Base-by-base conservation (phyloP, 768 basidiomycete species). In the Lyophyllum atratum region DNA sequence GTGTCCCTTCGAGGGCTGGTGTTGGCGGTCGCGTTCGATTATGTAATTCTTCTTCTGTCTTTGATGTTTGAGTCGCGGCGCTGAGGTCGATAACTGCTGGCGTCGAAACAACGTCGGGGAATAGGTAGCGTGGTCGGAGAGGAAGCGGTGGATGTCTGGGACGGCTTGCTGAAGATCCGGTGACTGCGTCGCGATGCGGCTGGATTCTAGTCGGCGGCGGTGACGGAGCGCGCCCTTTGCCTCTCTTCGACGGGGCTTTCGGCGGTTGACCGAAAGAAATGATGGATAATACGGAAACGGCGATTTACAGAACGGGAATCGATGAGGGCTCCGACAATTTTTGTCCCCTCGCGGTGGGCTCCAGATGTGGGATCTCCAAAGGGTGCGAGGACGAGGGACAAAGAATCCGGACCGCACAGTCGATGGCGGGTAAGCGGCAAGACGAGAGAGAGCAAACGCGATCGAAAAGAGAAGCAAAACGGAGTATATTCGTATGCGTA, bases 281-380 rank as follows among this genome's bases (percentile, higher is more conserved):
- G 14, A 28, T 48, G 47, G 15, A 48, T 2, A 33, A 2, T 2
- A 3, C 1, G 28, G 47, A 10, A 31, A 31, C 28, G 47, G 28
- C 28, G 19, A 17, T 2, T 28, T 19, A 19, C 7, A 10, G 25
- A 49, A 37, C 28, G 10, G 19, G 33, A 29, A 15, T 49, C 28
- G 15, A 34, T 31, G 29, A 3, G 7, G 28, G 48, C 25, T 25
- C 22, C 6, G 24, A 22, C 22, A 46, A 3, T 22, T 42, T 42
- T 19, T 42, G 40, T 42, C 40, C 31, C 29, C 48, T 49, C 33
- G 48, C 48, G 33, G 48, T 33, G 48, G 48, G 48, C 48, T 49
- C 48, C 48, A 49, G 28, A 49, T 49, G 48, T 49, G 48, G 33
- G 48, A 24, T 25, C 26, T 12, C n/a, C 5, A 19, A 42, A 42